Percentiles rank a stretch among this genome's conserved stretches.
These are phyloP conservation scores for Chaetomium tenue DNA, from an alignment of 495 filamentous ascomycete species.

Conservation along the genomic window DNA sequence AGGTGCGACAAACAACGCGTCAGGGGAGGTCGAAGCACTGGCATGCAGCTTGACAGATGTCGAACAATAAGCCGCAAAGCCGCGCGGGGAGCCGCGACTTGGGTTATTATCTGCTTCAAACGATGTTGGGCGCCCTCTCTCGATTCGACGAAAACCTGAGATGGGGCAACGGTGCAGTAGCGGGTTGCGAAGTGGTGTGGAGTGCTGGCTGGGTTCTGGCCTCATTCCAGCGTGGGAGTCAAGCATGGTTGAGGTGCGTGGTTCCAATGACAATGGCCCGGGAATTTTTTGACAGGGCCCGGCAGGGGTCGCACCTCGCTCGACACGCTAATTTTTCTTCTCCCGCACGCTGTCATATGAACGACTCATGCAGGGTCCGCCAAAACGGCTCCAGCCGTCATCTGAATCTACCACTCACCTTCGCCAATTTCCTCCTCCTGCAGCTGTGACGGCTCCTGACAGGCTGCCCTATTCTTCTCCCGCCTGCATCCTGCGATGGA, in stretches of 20 bases:
- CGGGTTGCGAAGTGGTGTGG: constrained; percentile 14
- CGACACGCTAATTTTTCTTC: constrained; percentile 27
- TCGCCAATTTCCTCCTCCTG: constrained; percentile 25
- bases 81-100: constrained; percentile 25
- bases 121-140: constrained; percentile 30
- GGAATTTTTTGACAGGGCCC: constrained; percentile 13
- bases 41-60: constrained; percentile 16
- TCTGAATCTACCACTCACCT: constrained; percentile 21
- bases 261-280: constrained; percentile 32
- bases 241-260: constrained; percentile 28
- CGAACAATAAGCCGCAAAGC: constrained; percentile 3
- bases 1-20: constrained; percentile 12
- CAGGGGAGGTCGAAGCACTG: constrained; percentile 10
- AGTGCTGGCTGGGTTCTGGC: constrained; percentile 18
- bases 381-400: constrained; percentile 16
- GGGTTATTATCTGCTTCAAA: constrained; percentile 33
- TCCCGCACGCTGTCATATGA: constrained; percentile 39
- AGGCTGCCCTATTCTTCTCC: constrained; percentile 35
- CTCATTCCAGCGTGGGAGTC: constrained; percentile 19
- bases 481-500: constrained; percentile 22
- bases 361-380: constrained; percentile 26
- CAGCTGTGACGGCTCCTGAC: constrained; percentile 23
- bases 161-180: constrained; percentile 30
- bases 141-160: constrained; percentile 32
- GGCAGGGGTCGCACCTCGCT: constrained; percentile 14